A percentile compares a stretch with the other conserved stretches of the same genome.
phyloP scores from a whole-genome alignment of 73 alveolate species.

The Paramecium bursaria region DNA sequence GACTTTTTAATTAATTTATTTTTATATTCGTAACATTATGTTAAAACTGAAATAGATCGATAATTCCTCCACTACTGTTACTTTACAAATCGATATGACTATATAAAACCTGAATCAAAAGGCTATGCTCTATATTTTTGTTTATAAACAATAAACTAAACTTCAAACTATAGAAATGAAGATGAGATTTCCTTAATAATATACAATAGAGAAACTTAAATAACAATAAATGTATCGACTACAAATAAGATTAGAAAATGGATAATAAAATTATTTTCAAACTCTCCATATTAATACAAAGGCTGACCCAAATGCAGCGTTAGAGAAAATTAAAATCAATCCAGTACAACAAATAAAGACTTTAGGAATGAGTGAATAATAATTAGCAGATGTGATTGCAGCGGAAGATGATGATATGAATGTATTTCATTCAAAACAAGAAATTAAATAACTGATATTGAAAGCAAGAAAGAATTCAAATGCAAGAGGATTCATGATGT shows the following conservation, averaged over 20 bases:
- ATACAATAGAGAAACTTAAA: background rate
- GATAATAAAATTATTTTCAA: constrained; percentile 8
- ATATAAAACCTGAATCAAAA: background rate
- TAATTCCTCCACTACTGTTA: background rate
- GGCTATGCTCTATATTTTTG: background rate
- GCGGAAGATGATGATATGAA: background rate
- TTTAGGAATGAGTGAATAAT: constrained; percentile 2
- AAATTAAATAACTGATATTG: background rate
- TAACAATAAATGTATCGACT: constrained; percentile 22
- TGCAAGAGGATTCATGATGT: constrained; percentile 9
- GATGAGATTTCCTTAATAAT: constrained; percentile 1
- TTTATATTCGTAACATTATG: background rate
- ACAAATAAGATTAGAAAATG: constrained; percentile 29
- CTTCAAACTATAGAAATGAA: background rate
- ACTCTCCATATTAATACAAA: constrained; percentile 30
- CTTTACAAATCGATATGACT: background rate
- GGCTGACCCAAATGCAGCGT: background rate
- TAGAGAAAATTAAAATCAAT: background rate
- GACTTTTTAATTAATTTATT: background rate
- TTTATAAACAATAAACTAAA: background rate
- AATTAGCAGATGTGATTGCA: background rate
- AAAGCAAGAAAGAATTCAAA: background rate
- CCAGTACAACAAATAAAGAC: background rate
- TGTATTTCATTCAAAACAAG: background rate
- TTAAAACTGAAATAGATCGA: too few relatives aligned